Conservation (phyloP, 116 monocot species). For the Trichopus zeylanicus region DNA sequence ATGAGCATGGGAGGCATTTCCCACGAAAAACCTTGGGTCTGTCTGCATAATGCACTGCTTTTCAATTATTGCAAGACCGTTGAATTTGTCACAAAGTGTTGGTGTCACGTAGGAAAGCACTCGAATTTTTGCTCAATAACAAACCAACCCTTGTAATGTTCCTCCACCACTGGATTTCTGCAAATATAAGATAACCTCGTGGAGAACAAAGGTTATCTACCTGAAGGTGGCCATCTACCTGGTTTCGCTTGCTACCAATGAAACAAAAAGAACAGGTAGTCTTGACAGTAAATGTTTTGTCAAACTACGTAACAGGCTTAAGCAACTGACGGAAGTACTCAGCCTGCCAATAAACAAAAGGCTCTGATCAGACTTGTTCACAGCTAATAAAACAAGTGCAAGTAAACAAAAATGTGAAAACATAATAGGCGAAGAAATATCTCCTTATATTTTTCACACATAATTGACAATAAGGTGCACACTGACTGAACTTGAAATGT, state of each 20-base stretch:
- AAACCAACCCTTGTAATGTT: neutral
- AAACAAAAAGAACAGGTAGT: neutral
- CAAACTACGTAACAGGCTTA: slow-evolving; percentile 81
- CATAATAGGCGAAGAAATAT: too few relatives aligned
- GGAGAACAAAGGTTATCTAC: neutral
- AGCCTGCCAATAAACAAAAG: slow-evolving; percentile 33
- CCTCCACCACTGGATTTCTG: neutral
- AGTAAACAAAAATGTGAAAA: too few relatives aligned
- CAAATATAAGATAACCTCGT: neutral
- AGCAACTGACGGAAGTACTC: slow-evolving; percentile 72
- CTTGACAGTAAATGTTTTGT: neutral
- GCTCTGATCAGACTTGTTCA: neutral
- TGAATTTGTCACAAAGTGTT: neutral
- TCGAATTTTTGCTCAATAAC: neutral
- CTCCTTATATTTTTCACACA: too few relatives aligned
- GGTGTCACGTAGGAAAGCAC: neutral
- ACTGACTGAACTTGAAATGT: too few relatives aligned
- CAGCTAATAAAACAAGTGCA: neutral
- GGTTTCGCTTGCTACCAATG: neutral
- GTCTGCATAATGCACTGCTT: slow-evolving; percentile 34
- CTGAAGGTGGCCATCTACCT: neutral
- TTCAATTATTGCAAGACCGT: neutral
- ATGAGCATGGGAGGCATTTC: slow-evolving; percentile 12
- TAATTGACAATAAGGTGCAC: too few relatives aligned
- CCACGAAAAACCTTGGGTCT: slow-evolving; percentile 23